phyloP scores from a whole-genome alignment of 1,284 basidiomycete genomes.

The Vanrija sp. region DNA sequence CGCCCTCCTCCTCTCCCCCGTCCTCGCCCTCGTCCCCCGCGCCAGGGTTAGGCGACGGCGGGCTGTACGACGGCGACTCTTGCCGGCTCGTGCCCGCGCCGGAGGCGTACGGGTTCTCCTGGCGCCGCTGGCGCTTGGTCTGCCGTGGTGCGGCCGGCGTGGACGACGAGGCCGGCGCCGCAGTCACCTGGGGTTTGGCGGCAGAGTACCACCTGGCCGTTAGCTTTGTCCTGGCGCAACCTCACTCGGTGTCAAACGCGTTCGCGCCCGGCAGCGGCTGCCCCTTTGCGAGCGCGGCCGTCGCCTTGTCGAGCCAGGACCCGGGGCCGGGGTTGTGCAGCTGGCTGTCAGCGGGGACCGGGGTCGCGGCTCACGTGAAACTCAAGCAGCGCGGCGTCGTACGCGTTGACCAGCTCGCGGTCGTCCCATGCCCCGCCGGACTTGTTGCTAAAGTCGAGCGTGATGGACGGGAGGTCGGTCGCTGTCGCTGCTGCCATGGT shows the following conservation, averaged over 20 bases:
- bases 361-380: slow-evolving; percentile 35
- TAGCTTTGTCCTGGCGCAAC: not conserved
- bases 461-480: not conserved
- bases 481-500: not conserved
- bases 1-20: not conserved
- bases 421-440: slow-evolving; percentile 44
- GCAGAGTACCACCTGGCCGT: slow-evolving; percentile 15
- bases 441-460: slow-evolving; percentile 5
- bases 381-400: slow-evolving; percentile 46
- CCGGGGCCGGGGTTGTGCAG: slow-evolving; percentile 47
- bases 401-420: slow-evolving; percentile 43
- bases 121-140: not conserved
- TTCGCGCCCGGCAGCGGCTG: slow-evolving; percentile 35
- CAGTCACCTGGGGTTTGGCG: slow-evolving; percentile 9
- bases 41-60: slow-evolving; percentile 6
- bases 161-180: not conserved
- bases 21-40: not conserved
- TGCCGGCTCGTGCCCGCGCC: too few species aligned
- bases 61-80: slow-evolving; percentile 10
- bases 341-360: slow-evolving; percentile 16
- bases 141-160: not conserved
- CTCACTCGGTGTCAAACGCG: slow-evolving; percentile 37
- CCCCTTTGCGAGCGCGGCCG: slow-evolving; percentile 40
- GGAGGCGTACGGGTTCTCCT: slow-evolving; percentile 4
- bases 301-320: slow-evolving; percentile 48